Base-by-base conservation (phyloP, 129 eudicot species). In the Silybum marianum region DNA sequence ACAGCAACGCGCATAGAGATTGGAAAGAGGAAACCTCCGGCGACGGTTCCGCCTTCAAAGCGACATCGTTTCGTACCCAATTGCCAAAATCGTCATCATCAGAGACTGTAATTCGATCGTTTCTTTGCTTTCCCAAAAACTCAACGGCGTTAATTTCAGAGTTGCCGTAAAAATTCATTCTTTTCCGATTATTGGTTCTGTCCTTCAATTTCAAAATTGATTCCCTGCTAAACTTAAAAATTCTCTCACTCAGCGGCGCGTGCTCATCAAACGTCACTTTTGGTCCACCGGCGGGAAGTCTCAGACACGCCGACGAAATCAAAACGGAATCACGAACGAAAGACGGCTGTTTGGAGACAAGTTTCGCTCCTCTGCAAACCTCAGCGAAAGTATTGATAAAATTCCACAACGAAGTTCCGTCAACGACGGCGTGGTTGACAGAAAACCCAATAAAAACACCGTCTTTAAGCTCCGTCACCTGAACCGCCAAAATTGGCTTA, bases 361-460 rank as follows among this genome's bases (percentile, higher is more conserved):
- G 73, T 76, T 75, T 80, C 12, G 71, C 85, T 0, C 89, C 97
- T 38, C 90, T 78, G 32, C 92, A 87, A 22, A 88, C 40, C 65
- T 90, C 93, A 5, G 97, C 93, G 12, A 81, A 90, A 0, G 89
- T 78, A 58, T 93, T 93, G 71, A 93, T 90, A 82, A 93, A 93
- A 24, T 93, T 87, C 97, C 97, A 93, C 16, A 90, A 78, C 0
- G 97, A 92, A 6, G 97, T 92, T 11, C 97, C 97, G 39, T 92
- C 97, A 22, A 88, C 82, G 18, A 92, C 93, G 23, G 95, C 90
- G 65, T 92, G 97, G 73, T 90, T 90, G 6, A 92, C 88, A 32
- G 97, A 58, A 58, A 93, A 92, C 0, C 95, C 89, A 5, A 92
- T 82, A 76, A 92, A 92, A 22, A 90, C 84, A 0, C 93, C 95